Evolutionary conservation across 164 flowering plant species (phyloP), one percentile per base, ranked within the genome.

Genomic region (Berberis vulgaris): DNA sequence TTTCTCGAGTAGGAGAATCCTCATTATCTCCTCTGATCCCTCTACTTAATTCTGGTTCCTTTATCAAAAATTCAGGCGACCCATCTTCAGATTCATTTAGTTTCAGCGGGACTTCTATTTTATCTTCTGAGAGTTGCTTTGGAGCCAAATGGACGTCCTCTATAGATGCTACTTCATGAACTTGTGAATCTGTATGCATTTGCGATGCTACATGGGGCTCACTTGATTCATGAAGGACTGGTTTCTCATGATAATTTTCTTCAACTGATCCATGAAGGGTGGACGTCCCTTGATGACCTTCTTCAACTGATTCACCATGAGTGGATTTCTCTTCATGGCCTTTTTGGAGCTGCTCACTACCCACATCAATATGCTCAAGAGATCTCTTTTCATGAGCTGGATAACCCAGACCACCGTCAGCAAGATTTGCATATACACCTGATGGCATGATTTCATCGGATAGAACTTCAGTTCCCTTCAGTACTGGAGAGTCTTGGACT

Each of bases 161-260:
- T 59, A 65, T n/a, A 55, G 78, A 71, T 67, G 66, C 70, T 60
- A 53, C 79, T 65, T 78, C 82, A 60, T 61, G 70, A 46, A 68
- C 62, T 38, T 60, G 70, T 50, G 57, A 49, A 13, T 74, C 57
- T 60, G 72, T 44, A 53, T 60, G 53, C n/a, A 10, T 40, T 52
- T 54, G 59, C 47, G 38, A 40, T 41, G 47, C 45, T 67, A 55
- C 60, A 60, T 70, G 58, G 13, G 59, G 62, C 57, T 38, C n/a
- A 7, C 40, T 47, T 43, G 63, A 62, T 7, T 49, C 72, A 6
- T 38, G 26, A 26, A 26, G 26, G 26, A 26, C 26, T 6, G 52
- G 6, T 49, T 49, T 49, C 52, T 49, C 52, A 6, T 49, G 8
- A 49, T 6, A 11, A 49, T 26, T 26, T 26, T 26, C 52, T 11